Conservation (phyloP, 495 filamentous ascomycete genomes). For the Penicillium dipodomyicola region DNA sequence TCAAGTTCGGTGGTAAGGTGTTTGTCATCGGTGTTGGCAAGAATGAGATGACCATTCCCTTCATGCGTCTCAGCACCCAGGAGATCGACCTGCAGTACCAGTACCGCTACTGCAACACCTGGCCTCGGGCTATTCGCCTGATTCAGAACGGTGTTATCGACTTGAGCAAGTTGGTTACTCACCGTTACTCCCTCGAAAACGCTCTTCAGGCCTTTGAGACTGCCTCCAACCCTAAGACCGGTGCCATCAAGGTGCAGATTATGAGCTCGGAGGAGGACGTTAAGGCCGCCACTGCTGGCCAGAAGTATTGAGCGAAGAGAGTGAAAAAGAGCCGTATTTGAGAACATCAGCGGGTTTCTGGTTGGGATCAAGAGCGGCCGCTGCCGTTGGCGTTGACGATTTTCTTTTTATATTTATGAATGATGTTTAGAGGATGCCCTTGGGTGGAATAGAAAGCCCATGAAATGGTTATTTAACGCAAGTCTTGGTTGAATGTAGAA, state of each 20-base stretch:
- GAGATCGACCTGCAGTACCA: slow-evolving; percentile 95
- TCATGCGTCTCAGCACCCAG: slow-evolving; percentile 84
- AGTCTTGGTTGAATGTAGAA: neutral
- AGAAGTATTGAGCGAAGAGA: slow-evolving; percentile 26
- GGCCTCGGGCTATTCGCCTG: slow-evolving; percentile 88
- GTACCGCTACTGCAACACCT: slow-evolving; percentile 93
- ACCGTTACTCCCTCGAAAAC: slow-evolving; percentile 81
- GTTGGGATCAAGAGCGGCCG: neutral
- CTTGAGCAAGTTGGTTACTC: slow-evolving; percentile 77
- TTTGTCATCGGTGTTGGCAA: slow-evolving; percentile 91
- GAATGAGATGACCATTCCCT: slow-evolving; percentile 90
- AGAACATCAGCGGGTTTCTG: slow-evolving; percentile 10
- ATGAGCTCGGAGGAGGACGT: slow-evolving; percentile 51
- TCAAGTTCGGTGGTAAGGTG: slow-evolving; percentile 91
- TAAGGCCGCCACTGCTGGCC: slow-evolving; percentile 40
- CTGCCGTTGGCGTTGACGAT: slow-evolving; percentile 15
- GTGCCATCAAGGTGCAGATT: slow-evolving; percentile 95
- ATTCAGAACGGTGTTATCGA: slow-evolving; percentile 79
- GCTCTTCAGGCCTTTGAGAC: slow-evolving; percentile 86
- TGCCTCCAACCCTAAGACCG: slow-evolving; percentile 80
- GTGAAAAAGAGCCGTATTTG: slow-evolving; percentile 3
- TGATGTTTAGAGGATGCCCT: slow-evolving; percentile 25
- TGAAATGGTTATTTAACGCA: slow-evolving; percentile 16
- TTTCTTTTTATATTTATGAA: slow-evolving; percentile 18
- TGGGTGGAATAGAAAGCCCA: slow-evolving; percentile 18